Conservation (phyloP, 768 basidiomycete genomes). For the Pisolithus albus region DNA sequence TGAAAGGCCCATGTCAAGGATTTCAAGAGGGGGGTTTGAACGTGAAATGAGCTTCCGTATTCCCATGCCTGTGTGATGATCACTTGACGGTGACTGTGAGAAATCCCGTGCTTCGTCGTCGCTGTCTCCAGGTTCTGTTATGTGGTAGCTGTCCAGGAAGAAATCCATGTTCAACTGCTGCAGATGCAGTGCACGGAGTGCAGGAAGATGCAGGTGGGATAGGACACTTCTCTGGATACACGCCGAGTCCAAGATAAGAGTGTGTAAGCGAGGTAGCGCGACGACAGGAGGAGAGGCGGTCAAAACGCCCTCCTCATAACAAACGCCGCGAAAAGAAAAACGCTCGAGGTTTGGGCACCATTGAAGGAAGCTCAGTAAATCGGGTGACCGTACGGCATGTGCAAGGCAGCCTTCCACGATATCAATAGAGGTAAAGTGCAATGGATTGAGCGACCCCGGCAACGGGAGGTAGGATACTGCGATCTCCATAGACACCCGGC, state of each 20-base stretch:
- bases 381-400: constrained; percentile 37
- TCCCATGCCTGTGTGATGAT: constrained; percentile 77
- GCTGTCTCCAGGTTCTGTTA: constrained; percentile 55
- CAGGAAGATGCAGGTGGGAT: constrained; percentile 56
- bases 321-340: constrained; percentile 51
- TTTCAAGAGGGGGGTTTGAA: constrained; percentile 53
- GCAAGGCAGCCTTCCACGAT: constrained; percentile 45
- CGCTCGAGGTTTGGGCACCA: constrained; percentile 56
- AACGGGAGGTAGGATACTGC: constrained; percentile 45
- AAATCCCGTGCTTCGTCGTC: constrained; percentile 70
- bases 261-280: constrained; percentile 51
- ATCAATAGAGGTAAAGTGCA: constrained; percentile 51
- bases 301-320: constrained; percentile 35
- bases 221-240: constrained; percentile 61
- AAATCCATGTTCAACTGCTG: constrained; percentile 63
- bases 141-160: constrained; percentile 24
- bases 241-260: constrained; percentile 49
- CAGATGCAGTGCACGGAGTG: constrained; percentile 54
- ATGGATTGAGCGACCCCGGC: constrained; percentile 34
- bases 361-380: constrained; percentile 53
- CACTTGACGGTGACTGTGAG: constrained; percentile 71
- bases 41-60: constrained; percentile 57
- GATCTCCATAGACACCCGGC: constrained; percentile 42
- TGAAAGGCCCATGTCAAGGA: constrained; percentile 73
- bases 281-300: constrained; percentile 33